Evolutionary conservation across 169 alveolate genomes (phyloP), one percentile per base, ranked within the genome.

Genomic region (Babesia microti): DNA sequence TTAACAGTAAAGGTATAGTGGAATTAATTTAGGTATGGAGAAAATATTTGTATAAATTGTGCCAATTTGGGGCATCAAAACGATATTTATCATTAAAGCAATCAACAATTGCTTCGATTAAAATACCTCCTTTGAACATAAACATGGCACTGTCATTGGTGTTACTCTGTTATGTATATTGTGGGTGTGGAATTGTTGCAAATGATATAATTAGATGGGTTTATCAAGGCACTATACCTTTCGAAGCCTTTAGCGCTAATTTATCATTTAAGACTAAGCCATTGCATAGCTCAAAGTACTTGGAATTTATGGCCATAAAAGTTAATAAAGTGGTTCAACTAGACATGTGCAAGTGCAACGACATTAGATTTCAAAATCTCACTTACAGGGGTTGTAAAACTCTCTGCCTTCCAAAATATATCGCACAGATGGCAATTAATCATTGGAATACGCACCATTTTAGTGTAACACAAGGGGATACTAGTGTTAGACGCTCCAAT

Each of bases 161-260:
- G 17, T 51, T 39, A 17, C 22, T 34, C 14, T 39, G 59, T 2
- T 12, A 53, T 26, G 14, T 49, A 22, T 53, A 45, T 59, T 63
- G 65, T 41, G 21, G 75, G 1, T 63, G 53, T 28, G 56, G 51
- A 0, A 42, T 63, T 21, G 68, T 44, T 1, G 15, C 14, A 21
- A 33, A 28, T 34, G 75, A 63, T 24, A 29, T 63, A 12, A 39
- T 43, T 18, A 52, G 68, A 17, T 53, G 63, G 60, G 51, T 63
- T 6, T 3, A 53, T 14, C 68, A 63, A 28, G 68, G 68, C 4
- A 33, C 68, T 19, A 24, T 59, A 4, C 71, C 71, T 18, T 32
- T 59, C 21, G 70, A 29, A 23, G 70, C 45, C 27, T 19, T 24
- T 15, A 12, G 61, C 14, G 24, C 33, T 21, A 57, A 57, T 41